These are phyloP conservation scores for Acacia confusa DNA, from an alignment of 306 rosid species.

Conservation along the genomic window DNA sequence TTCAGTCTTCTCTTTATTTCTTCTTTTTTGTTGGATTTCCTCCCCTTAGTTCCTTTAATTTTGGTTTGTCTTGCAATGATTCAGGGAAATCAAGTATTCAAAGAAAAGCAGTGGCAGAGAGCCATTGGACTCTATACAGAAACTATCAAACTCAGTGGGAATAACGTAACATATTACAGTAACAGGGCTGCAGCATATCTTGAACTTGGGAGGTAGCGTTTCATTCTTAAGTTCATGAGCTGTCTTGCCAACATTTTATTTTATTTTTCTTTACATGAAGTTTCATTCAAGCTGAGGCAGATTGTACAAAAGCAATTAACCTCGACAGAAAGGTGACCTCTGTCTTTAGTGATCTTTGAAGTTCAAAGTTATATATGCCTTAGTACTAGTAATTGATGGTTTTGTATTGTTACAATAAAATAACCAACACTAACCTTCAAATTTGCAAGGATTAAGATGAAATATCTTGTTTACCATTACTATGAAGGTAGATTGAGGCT, in stretches of 20 bases:
- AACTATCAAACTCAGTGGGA: slow-evolving; percentile 80
- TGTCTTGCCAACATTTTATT: slow-evolving; percentile 35
- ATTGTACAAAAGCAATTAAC: no score
- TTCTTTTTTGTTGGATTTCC: slow-evolving; percentile 14
- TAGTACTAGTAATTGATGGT: slow-evolving; percentile 14
- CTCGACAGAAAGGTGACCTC: slow-evolving; percentile 31
- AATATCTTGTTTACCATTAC: slow-evolving; percentile 9
- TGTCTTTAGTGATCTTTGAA: neutral
- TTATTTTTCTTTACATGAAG: slow-evolving; percentile 42
- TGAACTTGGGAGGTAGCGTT: slow-evolving; percentile 72
- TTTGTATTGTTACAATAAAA: neutral
- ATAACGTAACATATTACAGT: slow-evolving; percentile 83
- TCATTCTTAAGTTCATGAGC: slow-evolving; percentile 1
- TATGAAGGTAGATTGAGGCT: neutral
- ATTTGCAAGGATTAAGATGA: slow-evolving; percentile 2
- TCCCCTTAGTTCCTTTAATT: neutral
- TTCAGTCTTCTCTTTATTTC: slow-evolving; percentile 4
- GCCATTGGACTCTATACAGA: slow-evolving; percentile 85
- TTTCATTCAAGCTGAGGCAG: slow-evolving; percentile 75
- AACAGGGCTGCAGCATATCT: slow-evolving; percentile 94
- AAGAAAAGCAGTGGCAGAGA: slow-evolving; percentile 89
- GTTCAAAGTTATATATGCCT: neutral
- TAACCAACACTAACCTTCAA: neutral
- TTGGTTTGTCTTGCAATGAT: slow-evolving; percentile 12
- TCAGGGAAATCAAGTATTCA: slow-evolving; percentile 93